These are phyloP conservation scores for Fusarium transvaalense DNA, from an alignment of 2,329 filamentous ascomycete genomes.

Conservation along the genomic window DNA sequence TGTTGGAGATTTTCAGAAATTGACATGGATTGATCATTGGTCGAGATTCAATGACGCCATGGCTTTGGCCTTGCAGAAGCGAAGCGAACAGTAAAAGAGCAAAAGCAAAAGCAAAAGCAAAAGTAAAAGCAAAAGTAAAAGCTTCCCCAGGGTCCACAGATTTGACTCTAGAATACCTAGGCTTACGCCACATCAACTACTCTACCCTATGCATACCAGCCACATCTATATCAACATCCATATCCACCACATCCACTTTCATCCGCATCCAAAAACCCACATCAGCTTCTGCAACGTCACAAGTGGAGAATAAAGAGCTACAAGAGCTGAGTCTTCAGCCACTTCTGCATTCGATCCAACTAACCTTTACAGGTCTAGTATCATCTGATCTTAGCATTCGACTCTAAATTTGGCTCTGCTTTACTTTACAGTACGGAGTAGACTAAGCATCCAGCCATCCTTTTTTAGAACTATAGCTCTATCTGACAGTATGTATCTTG, in stretches of 20 bases:
- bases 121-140: slow-evolving; percentile 7
- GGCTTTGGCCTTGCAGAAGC: slow-evolving; percentile 34
- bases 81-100: slow-evolving; percentile 8
- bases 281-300: slow-evolving; percentile 27
- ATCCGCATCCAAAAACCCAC: not conserved
- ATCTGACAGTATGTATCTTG: not conserved
- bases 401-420: slow-evolving; percentile 44
- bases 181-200: slow-evolving; percentile 14
- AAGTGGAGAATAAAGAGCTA: slow-evolving; percentile 3
- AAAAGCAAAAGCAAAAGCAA: too few species aligned
- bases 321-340: slow-evolving; percentile 31
- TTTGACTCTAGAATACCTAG: not conserved
- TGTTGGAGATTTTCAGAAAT: slow-evolving; percentile 28
- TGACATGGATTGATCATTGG: slow-evolving; percentile 38
- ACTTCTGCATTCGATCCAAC: slow-evolving; percentile 15
- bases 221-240: slow-evolving; percentile 10
- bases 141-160: slow-evolving; percentile 30
- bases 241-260: not conserved
- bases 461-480: slow-evolving; percentile 22
- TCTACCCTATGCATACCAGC: too few species aligned
- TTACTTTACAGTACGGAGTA: too few species aligned
- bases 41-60: slow-evolving; percentile 27
- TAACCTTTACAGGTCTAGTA: slow-evolving; percentile 17
- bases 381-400: slow-evolving; percentile 24
- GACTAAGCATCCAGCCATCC: slow-evolving; percentile 32